These are phyloP conservation scores for Euclidium syriacum DNA, from an alignment of 345 rosid species.

Conservation along the genomic window DNA sequence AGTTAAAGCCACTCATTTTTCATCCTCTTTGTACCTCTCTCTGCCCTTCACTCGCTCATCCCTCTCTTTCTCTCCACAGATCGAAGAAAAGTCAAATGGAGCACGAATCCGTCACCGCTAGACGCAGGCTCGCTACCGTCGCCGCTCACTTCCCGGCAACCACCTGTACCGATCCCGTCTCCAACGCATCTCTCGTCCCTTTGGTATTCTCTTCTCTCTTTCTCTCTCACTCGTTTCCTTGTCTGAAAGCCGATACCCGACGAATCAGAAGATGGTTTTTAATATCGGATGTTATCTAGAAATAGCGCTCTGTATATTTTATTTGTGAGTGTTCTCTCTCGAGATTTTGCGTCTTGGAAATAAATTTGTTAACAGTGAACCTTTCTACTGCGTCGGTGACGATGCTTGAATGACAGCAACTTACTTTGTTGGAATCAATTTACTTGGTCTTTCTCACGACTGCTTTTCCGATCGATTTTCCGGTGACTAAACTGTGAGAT, in stretches of 20 bases:
- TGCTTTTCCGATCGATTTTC: too few species aligned
- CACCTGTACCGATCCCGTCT: conserved; percentile 30
- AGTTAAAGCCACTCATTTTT: conserved; percentile 24
- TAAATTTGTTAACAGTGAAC: too few species aligned
- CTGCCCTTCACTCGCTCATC: neutral
- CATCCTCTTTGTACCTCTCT: neutral
- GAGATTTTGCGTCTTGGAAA: too few species aligned
- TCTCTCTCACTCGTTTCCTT: neutral
- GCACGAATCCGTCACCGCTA: conserved; percentile 38
- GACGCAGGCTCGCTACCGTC: conserved; percentile 59
- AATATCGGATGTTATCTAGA: too few species aligned
- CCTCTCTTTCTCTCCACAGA: neutral
- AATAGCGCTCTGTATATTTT: too few species aligned
- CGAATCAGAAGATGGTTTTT: too few species aligned
- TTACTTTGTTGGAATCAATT: too few species aligned
- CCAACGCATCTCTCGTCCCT: conserved; percentile 49
- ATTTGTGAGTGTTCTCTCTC: too few species aligned
- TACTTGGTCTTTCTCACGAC: too few species aligned
- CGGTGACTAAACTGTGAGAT: too few species aligned
- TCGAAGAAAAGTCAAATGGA: conserved; percentile 43
- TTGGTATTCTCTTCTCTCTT: conserved; percentile 37
- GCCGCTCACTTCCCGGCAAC: conserved; percentile 52
- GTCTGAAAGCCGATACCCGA: neutral
- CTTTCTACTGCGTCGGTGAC: too few species aligned
- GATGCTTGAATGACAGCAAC: too few species aligned